Conservation (phyloP, 2,329 filamentous ascomycete species). For the Trichoderma koningii region DNA sequence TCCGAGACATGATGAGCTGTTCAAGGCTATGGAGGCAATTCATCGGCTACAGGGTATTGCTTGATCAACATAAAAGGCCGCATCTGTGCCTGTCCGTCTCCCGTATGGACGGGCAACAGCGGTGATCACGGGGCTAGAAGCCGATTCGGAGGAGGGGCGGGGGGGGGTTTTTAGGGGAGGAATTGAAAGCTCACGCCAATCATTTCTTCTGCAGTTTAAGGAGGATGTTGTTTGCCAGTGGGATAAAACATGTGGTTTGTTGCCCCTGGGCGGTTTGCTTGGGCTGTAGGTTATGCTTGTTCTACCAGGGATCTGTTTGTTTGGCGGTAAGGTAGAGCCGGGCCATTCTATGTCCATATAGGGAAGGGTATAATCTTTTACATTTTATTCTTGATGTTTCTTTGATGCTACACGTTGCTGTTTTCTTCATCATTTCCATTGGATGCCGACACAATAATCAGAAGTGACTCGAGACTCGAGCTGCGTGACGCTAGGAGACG, state of each 20-base stretch:
- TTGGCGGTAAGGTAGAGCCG: constrained; percentile 7
- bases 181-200: not conserved
- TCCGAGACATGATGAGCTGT: not conserved
- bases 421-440: too few relatives aligned
- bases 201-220: not conserved
- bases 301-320: not conserved
- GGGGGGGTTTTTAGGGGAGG: too few relatives aligned
- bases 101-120: too few relatives aligned
- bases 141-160: too few relatives aligned
- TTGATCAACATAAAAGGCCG: too few relatives aligned
- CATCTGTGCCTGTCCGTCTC: too few relatives aligned
- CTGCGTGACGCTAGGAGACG: too few relatives aligned
- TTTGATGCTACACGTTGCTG: not conserved
- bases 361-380: not conserved
- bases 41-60: not conserved
- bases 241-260: not conserved
- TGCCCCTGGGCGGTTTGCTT: not conserved
- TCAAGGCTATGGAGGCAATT: not conserved
- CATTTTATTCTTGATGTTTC: not conserved
- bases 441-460: too few relatives aligned
- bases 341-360: not conserved
- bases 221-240: not conserved
- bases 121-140: too few relatives aligned
- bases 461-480: too few relatives aligned
- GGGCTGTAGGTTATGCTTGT: not conserved